Evolutionary conservation across 2,329 filamentous ascomycete genomes (phyloP).

Genomic region (Xylaria sp.): DNA sequence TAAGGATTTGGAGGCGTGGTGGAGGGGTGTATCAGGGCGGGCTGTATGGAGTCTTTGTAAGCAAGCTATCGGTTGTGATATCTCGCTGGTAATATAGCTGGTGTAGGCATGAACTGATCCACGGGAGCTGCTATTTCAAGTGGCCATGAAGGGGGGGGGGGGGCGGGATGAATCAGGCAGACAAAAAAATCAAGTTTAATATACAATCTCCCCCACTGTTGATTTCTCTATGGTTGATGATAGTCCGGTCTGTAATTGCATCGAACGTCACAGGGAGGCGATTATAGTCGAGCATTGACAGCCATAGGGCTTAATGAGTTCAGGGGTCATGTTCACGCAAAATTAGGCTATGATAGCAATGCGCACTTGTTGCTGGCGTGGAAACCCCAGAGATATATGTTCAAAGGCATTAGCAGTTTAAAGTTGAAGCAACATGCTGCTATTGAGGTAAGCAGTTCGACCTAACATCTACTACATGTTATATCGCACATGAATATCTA

Average conservation of each 20-base stretch:
- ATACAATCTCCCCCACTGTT: constrained; percentile 16
- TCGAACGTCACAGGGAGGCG: not conserved
- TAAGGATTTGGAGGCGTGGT: constrained; percentile 17
- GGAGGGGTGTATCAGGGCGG: constrained; percentile 7
- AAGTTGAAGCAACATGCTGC: not conserved
- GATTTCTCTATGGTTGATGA: not conserved
- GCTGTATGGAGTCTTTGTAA: constrained; percentile 19
- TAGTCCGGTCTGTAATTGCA: not conserved
- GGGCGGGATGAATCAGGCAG: constrained; percentile 4
- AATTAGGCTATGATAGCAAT: not conserved
- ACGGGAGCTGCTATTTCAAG: constrained; percentile 5
- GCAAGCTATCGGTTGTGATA: constrained; percentile 14
- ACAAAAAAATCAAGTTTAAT: constrained; percentile 20
- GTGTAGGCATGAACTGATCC: constrained; percentile 15
- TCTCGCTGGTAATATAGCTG: constrained; percentile 20
- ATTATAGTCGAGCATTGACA: not conserved
- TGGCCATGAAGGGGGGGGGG: constrained; percentile 7
- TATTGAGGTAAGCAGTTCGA: no score
- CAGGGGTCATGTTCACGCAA: not conserved
- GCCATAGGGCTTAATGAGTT: not conserved
- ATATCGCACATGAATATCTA: no score
- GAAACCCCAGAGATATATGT: not conserved
- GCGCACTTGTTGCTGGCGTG: not conserved
- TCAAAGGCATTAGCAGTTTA: not conserved
- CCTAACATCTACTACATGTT: not conserved